phyloP scores from a whole-genome alignment of 352 stramenopile species.

The Globisporangium cystogenes region DNA sequence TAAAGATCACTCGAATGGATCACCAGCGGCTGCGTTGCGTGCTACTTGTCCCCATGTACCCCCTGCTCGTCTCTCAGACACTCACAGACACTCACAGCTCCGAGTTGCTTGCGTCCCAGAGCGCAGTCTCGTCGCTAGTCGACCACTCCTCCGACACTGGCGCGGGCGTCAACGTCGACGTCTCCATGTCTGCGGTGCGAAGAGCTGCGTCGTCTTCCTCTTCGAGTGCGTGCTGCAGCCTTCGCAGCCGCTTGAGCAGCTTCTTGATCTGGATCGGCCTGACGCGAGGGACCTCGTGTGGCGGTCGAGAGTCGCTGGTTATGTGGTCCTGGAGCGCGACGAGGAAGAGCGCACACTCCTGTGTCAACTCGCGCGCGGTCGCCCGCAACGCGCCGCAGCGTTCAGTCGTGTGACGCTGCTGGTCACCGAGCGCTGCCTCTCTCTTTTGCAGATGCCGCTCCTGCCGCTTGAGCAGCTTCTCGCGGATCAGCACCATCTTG shows the following conservation, averaged over 20 bases:
- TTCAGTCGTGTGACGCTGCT: conserved; percentile 13
- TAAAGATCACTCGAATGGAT: too few relatives aligned
- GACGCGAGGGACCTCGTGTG: conserved; percentile 14
- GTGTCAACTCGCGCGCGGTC: conserved; percentile 28
- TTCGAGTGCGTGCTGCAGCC: not conserved
- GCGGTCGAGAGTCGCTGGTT: conserved; percentile 6
- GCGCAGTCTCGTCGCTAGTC: not conserved
- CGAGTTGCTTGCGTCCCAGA: not conserved
- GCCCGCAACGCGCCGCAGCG: conserved; percentile 15
- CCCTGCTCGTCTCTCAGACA: too few relatives aligned
- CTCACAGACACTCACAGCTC: not conserved
- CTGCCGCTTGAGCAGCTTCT: conserved; percentile 56
- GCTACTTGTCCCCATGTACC: too few relatives aligned
- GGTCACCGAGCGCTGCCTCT: conserved; percentile 11
- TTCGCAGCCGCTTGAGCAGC: conserved; percentile 32
- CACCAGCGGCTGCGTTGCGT: too few relatives aligned
- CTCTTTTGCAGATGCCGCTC: conserved; percentile 23
- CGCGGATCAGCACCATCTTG: conserved; percentile 56
- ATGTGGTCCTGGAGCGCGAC: conserved; percentile 39
- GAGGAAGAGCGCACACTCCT: conserved; percentile 45
- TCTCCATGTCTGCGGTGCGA: not conserved
- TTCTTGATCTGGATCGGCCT: conserved; percentile 46
- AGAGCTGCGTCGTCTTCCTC: not conserved
- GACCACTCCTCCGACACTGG: not conserved
- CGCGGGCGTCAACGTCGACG: too few relatives aligned